These are phyloP conservation scores for Musa acuminata DNA, from an alignment of 176 grass and related monocot genomes.

Conservation along the genomic window DNA sequence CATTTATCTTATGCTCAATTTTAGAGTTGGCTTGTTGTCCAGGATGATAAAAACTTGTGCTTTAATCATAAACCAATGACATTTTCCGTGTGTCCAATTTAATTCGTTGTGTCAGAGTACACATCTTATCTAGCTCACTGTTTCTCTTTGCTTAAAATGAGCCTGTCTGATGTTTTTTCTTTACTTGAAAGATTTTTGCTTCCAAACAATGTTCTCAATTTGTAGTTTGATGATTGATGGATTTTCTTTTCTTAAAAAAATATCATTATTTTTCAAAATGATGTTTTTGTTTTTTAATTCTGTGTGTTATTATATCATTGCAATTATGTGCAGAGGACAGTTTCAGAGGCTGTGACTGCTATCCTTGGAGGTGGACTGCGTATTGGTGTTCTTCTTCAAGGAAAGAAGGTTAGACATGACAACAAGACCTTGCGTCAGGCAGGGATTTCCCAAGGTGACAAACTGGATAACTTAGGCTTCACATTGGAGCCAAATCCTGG, in stretches of 20 bases:
- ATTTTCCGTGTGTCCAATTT: too few relatives aligned
- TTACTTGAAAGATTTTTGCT: too few relatives aligned
- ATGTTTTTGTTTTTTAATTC: background rate
- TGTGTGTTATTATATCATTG: background rate
- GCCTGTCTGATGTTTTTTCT: too few relatives aligned
- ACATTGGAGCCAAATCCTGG: slow-evolving; percentile 63
- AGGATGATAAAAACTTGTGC: too few relatives aligned
- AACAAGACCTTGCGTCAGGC: slow-evolving; percentile 60
- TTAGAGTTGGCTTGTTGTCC: background rate
- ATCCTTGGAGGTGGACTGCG: slow-evolving; percentile 72
- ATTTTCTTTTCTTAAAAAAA: too few relatives aligned
- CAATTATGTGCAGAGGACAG: slow-evolving; percentile 53
- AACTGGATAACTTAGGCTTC: slow-evolving; percentile 57
- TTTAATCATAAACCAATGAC: too few relatives aligned
- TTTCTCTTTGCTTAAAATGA: too few relatives aligned
- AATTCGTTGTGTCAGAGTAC: too few relatives aligned
- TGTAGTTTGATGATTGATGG: too few relatives aligned
- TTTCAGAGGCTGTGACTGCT: slow-evolving; percentile 77
- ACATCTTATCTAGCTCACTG: too few relatives aligned
- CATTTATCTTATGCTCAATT: background rate
- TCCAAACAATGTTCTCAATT: too few relatives aligned
- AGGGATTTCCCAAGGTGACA: slow-evolving; percentile 53
- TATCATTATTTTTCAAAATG: background rate
- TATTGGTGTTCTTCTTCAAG: slow-evolving; percentile 68
- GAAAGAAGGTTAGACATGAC: slow-evolving; percentile 91